Percentiles rank a stretch among this genome's conserved stretches.
phyloP scores from a whole-genome alignment of 257 asterid genomes.

The Fraxinus pennsylvanica region DNA sequence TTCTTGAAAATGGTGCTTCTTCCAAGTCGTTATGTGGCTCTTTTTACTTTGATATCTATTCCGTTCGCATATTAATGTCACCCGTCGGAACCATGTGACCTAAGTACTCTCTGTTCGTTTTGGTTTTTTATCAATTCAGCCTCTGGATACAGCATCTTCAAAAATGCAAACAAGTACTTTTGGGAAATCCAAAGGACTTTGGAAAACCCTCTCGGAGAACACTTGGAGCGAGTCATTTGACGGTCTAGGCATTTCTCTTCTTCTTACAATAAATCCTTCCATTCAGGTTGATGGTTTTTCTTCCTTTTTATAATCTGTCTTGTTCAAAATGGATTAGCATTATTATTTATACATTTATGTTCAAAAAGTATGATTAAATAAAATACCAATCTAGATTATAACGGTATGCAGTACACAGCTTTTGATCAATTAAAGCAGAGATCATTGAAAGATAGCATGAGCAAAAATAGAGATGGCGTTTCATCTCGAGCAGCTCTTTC shows the following conservation, averaged over 20 bases:
- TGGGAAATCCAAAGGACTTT: constrained; percentile 83
- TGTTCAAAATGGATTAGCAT: background rate
- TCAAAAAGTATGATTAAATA: background rate
- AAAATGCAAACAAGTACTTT: constrained; percentile 93
- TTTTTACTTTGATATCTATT: constrained; percentile 6
- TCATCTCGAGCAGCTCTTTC: constrained; percentile 69
- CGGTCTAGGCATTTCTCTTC: constrained; percentile 85
- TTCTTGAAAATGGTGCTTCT: background rate
- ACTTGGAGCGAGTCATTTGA: constrained; percentile 83
- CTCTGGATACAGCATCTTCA: constrained; percentile 91
- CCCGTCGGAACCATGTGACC: constrained; percentile 13
- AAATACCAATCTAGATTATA: constrained; percentile 23
- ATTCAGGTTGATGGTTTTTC: constrained; percentile 58
- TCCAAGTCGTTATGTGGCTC: background rate
- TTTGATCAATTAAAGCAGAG: constrained; percentile 83
- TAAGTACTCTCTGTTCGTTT: constrained; percentile 22
- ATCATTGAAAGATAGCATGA: constrained; percentile 48
- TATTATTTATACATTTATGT: background rate
- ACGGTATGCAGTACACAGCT: constrained; percentile 67
- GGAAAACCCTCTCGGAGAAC: constrained; percentile 74
- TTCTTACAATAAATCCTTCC: constrained; percentile 86
- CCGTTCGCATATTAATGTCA: background rate
- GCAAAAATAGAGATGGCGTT: constrained; percentile 31
- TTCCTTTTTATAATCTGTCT: constrained; percentile 15
- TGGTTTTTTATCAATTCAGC: constrained; percentile 51